These are phyloP conservation scores for Zizania latifolia DNA, from an alignment of 176 grass and related monocot genomes.

Conservation along the genomic window DNA sequence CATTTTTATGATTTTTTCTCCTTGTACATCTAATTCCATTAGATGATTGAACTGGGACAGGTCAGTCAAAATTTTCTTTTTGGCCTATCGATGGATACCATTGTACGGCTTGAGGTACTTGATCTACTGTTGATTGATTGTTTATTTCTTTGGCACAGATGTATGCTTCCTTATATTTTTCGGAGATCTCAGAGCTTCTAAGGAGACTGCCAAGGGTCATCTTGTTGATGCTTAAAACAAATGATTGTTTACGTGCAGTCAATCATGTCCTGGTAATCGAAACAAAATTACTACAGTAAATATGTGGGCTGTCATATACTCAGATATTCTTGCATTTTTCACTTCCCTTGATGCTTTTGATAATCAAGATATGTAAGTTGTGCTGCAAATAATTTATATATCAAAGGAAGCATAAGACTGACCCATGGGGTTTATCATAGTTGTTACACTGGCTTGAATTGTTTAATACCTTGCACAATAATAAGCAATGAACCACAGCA, in stretches of 20 bases:
- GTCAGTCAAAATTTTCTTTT: not conserved
- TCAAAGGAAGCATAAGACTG: not conserved
- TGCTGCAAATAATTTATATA: not conserved
- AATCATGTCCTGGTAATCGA: slow-evolving; percentile 76
- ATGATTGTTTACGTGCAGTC: slow-evolving; percentile 83
- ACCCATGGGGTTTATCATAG: not conserved
- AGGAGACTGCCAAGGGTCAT: slow-evolving; percentile 82
- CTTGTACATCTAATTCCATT: not conserved
- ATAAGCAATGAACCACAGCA: not conserved
- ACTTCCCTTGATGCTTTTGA: not conserved
- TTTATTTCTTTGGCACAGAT: slow-evolving; percentile 38
- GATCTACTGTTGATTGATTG: slow-evolving; percentile 2
- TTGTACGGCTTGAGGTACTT: not conserved
- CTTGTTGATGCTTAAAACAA: slow-evolving; percentile 97
- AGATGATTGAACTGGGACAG: not conserved
- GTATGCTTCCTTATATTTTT: slow-evolving; percentile 71
- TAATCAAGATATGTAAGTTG: not conserved
- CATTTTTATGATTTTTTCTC: not conserved
- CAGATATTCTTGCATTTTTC: not conserved
- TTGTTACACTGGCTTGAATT: slow-evolving; percentile 6
- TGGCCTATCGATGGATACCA: not conserved
- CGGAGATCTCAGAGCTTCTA: slow-evolving; percentile 84
- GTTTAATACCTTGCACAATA: not conserved
- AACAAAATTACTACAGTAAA: slow-evolving; percentile 9
- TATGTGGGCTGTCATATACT: not conserved